Evolutionary conservation across 1,284 basidiomycete species (phyloP), one percentile per base, ranked within the genome.

Genomic region (Ceratobasidium sp.): DNA sequence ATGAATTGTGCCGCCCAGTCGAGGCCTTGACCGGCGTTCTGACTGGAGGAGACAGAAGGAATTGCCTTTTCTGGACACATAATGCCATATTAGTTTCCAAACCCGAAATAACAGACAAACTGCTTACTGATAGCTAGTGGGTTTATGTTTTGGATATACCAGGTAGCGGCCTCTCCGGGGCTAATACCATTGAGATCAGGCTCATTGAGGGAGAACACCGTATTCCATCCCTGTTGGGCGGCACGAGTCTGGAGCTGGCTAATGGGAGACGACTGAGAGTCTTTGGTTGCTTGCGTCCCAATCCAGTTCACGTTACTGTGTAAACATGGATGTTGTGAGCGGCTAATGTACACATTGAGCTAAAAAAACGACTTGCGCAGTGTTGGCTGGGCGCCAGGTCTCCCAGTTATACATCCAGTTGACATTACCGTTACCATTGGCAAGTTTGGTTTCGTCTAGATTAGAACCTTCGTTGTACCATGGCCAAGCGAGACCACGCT

Each of bases 131-230:
- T 71, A 10, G 69, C 3, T 10, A 71, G 57, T 16, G 69, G 69
- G 55, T 71, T 71, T 18, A 71, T 61, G 48, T 55, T 55, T 39
- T 64, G 59, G 59, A 72, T 64, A 26, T 72, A 72, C 71, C 71
- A 72, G 50, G 26, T 41, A 3, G 70, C 59, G 18, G 71, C 71
- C 2, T 36, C 55, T 2, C 34, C 21, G 12, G 71, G 60, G 16
- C 48, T 43, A 39, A 72, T 65, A 18, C 53, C 53, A 43, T 65
- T 72, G 10, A 72, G n/a, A 30, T 72, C 71, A 16, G 71, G 60
- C 32, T 72, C 71, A 30, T 72, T 72, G 50, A 72, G 61, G 16
- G 60, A 62, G 36, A 72, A 65, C 16, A 72, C 61, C 18, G 71
- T 69, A 28, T 69, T 57, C 65, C 65, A 69, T 4, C 52, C 52